These are phyloP conservation scores for Cicer arietinum DNA, from an alignment of 306 rosid genomes.

Conservation along the genomic window DNA sequence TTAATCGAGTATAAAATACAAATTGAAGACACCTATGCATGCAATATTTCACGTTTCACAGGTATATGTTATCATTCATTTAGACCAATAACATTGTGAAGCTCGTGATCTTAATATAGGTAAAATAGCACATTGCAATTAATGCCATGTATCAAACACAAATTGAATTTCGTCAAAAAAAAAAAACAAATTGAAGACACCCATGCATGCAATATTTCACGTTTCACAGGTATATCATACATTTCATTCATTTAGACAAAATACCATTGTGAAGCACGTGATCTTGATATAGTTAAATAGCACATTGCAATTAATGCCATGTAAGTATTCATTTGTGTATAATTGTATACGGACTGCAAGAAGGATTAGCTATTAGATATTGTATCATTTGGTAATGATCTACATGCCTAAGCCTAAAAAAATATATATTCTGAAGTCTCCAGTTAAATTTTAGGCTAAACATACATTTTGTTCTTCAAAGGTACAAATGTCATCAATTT, in stretches of 20 bases:
- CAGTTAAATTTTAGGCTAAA: constrained; percentile 16
- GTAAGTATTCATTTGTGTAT: constrained; percentile 4
- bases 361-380: constrained; percentile 34
- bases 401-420: constrained; percentile 8
- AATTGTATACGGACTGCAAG: constrained; percentile 3
- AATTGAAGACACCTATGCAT: constrained; percentile 32
- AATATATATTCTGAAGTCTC: not conserved
- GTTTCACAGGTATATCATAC: constrained; percentile 8
- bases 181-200: constrained; percentile 28
- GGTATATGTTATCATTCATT: constrained; percentile 32
- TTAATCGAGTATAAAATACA: not conserved
- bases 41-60: constrained; percentile 25
- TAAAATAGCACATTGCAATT: constrained; percentile 34
- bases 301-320: constrained; percentile 30
- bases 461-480: constrained; percentile 5
- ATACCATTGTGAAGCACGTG: constrained; percentile 34
- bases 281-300: constrained; percentile 24
- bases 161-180: no score
- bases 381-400: constrained; percentile 18
- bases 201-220: constrained; percentile 35
- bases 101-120: constrained; percentile 17
- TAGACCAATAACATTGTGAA: constrained; percentile 36
- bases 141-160: not conserved
- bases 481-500: constrained; percentile 33
- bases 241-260: constrained; percentile 39